Evolutionary conservation across 2,329 filamentous ascomycete species (phyloP).

Genomic region (Penicillium sp.): DNA sequence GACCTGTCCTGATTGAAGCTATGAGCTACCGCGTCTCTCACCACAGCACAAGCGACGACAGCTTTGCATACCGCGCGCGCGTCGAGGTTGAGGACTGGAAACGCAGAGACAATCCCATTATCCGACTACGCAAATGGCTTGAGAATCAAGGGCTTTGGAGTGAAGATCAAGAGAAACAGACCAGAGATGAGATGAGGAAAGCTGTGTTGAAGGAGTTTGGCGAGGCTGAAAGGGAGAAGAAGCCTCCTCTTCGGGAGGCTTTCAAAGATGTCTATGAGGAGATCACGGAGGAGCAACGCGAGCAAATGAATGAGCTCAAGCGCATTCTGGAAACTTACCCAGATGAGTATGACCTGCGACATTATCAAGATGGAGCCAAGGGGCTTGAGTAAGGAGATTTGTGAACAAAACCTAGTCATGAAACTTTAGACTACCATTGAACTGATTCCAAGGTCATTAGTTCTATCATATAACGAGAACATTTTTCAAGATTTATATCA

Average conservation of each 20-base stretch:
- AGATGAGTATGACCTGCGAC: conserved; percentile 81
- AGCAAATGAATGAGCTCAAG: conserved; percentile 75
- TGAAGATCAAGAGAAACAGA: conserved; percentile 75
- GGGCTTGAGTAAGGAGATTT: conserved; percentile 52
- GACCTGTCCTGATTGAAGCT: conserved; percentile 84
- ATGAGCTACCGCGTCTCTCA: conserved; percentile 99
- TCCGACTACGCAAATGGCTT: conserved; percentile 84
- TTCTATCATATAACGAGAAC: background rate
- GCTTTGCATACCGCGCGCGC: conserved; percentile 89
- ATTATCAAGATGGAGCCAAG: conserved; percentile 72
- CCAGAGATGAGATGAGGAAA: conserved; percentile 66
- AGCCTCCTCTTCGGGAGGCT: conserved; percentile 53
- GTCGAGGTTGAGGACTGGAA: conserved; percentile 97
- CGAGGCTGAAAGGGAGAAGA: conserved; percentile 62
- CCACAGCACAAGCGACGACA: conserved; percentile 95
- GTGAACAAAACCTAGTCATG: conserved; percentile 51
- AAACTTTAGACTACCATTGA: background rate
- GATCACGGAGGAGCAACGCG: conserved; percentile 73
- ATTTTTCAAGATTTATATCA: no score
- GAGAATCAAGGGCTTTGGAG: conserved; percentile 82
- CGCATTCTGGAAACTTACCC: conserved; percentile 83
- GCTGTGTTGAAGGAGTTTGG: conserved; percentile 82
- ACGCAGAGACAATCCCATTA: conserved; percentile 82
- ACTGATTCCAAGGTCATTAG: background rate
- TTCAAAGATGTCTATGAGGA: conserved; percentile 92